Percentiles rank a stretch among this genome's conserved stretches.
phyloP scores from a whole-genome alignment of 805 yeast genomes.

The Myxozyma kluyveri region DNA sequence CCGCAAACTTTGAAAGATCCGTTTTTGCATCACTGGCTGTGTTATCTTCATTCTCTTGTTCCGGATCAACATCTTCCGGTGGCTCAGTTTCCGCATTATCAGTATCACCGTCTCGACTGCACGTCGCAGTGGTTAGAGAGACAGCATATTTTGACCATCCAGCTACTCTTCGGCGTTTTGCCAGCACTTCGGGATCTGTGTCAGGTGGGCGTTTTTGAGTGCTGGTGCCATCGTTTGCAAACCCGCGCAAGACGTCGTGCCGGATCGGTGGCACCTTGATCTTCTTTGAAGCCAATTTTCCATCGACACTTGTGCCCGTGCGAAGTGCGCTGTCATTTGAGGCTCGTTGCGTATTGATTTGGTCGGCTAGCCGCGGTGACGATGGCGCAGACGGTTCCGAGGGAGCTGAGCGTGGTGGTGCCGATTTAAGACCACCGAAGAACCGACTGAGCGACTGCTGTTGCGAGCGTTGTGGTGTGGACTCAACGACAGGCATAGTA shows the following conservation, averaged over 20 bases:
- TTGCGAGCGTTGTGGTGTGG: too few species aligned
- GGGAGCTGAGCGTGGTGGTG: too few species aligned
- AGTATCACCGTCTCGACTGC: background rate
- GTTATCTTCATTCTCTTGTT: conserved; percentile 8
- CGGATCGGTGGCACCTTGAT: too few species aligned
- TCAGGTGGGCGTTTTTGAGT: background rate
- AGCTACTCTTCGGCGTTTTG: background rate
- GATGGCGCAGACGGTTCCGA: too few species aligned
- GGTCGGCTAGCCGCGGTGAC: too few species aligned
- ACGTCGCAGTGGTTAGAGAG: background rate
- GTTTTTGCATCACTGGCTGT: background rate
- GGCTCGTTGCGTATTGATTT: too few species aligned
- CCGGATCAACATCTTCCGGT: conserved; percentile 10
- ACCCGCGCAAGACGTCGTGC: background rate
- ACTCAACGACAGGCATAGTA: too few species aligned
- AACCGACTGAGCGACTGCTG: too few species aligned
- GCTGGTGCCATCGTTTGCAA: background rate
- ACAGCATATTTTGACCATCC: background rate
- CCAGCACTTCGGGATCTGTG: background rate
- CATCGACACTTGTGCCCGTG: too few species aligned
- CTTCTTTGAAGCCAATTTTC: too few species aligned
- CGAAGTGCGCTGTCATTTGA: too few species aligned
- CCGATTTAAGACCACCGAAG: too few species aligned
- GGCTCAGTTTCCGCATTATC: background rate
- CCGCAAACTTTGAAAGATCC: conserved; percentile 1